Conservation (phyloP, 179 eudicot genomes). For the Dionaea muscipula region DNA sequence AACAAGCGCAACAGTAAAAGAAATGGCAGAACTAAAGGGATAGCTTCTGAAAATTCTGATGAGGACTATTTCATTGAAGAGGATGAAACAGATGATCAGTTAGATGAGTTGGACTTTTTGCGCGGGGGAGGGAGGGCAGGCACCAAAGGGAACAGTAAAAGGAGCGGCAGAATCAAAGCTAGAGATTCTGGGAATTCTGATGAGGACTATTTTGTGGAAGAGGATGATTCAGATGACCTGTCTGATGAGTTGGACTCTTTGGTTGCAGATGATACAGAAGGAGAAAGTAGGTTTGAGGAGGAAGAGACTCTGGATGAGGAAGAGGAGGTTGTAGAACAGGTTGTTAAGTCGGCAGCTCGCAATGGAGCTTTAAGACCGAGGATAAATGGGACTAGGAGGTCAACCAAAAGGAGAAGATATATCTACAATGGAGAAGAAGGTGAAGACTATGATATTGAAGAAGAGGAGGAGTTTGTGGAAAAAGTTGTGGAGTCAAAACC, state of each 20-base stretch:
- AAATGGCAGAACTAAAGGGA: slow-evolving; percentile 16
- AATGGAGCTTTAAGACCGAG: slow-evolving; percentile 6
- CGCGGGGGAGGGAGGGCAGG: slow-evolving; percentile 12
- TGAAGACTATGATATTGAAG: slow-evolving; percentile 14
- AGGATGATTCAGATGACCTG: slow-evolving; percentile 40
- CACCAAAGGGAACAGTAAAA: slow-evolving; percentile 16
- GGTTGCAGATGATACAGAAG: slow-evolving; percentile 41
- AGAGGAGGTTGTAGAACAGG: neutral
- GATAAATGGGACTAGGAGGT: slow-evolving; percentile 9
- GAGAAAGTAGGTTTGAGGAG: slow-evolving; percentile 21
- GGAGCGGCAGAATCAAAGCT: slow-evolving; percentile 17
- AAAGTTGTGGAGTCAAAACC: slow-evolving; percentile 10
- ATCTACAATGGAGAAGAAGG: slow-evolving; percentile 16
- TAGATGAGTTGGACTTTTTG: neutral
- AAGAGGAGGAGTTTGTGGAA: slow-evolving; percentile 1
- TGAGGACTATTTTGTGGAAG: slow-evolving; percentile 57
- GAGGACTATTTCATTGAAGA: too few species aligned
- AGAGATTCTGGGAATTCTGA: slow-evolving; percentile 57
- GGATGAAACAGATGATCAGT: too few species aligned
- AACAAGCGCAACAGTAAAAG: slow-evolving; percentile 15
- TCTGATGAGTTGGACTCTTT: slow-evolving; percentile 50
- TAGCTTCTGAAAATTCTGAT: slow-evolving; percentile 36
- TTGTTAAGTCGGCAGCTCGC: slow-evolving; percentile 10
- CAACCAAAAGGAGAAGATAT: slow-evolving; percentile 6
- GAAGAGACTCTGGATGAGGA: slow-evolving; percentile 20